Percentiles rank a stretch among this genome's conserved stretches.
These are phyloP conservation scores for Trichoderma gracile DNA, from an alignment of 2,329 filamentous ascomycete species.

Conservation along the genomic window DNA sequence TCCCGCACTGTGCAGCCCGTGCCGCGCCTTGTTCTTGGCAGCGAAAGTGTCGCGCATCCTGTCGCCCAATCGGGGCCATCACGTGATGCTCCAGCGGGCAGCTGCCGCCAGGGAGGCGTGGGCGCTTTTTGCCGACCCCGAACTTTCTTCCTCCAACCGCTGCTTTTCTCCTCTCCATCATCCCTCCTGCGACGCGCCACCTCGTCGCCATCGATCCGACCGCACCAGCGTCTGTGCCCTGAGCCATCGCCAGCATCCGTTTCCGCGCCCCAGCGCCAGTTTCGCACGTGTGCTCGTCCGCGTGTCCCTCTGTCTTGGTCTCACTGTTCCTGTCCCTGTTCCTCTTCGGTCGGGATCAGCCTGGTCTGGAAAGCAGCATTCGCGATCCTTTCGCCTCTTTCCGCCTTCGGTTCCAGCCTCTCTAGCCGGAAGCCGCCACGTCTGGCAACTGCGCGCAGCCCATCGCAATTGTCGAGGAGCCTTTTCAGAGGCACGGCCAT, in stretches of 20 bases:
- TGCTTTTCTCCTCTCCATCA: constrained; percentile 1
- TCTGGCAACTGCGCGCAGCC: not conserved
- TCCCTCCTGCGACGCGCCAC: constrained; percentile 19
- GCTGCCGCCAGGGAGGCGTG: constrained; percentile 10
- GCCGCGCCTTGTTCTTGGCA: constrained; percentile 12
- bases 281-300: constrained; percentile 8
- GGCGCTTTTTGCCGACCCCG: constrained; percentile 13
- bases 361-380: not conserved
- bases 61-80: constrained; percentile 1
- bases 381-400: not conserved
- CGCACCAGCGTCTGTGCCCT: not conserved
- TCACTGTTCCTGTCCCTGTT: too few relatives aligned
- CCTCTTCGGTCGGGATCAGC: not conserved
- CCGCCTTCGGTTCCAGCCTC: not conserved
- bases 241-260: not conserved
- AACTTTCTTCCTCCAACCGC: constrained; percentile 21
- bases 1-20: constrained; percentile 9
- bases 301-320: too few relatives aligned
- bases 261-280: not conserved
- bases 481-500: not conserved
- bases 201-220: constrained; percentile 20
- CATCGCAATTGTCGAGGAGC: constrained; percentile 6
- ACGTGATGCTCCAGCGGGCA: constrained; percentile 13
- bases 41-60: constrained; percentile 15
- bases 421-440: not conserved